Base-by-base conservation (phyloP, 805 yeast genomes). In the Metschnikowia lachancei region DNA sequence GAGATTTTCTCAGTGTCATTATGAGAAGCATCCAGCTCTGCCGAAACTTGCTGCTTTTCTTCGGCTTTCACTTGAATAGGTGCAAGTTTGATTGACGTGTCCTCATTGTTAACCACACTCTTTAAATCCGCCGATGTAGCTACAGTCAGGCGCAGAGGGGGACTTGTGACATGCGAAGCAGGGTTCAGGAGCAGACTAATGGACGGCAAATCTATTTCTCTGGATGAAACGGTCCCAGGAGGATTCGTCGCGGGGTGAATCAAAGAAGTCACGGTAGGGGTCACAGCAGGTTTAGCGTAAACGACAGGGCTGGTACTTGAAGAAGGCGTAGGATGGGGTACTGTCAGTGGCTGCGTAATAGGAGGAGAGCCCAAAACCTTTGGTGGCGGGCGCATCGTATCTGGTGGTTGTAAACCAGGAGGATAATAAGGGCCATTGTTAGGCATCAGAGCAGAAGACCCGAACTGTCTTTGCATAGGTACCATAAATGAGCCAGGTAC, bases 1-100 rank as follows among this genome's bases (percentile, higher is more conserved):
- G 54, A 49, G 8, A 52, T 50, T 39, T 54, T 54, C 19, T 54
- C 57, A 5, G 34, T 34, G 10, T 40, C 54, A 11, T 40, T 37
- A 10, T 41, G 28, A 3, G 36, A 20, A 19, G 17, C 16, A 12
- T 31, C 32, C 8, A 41, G 12, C n/a, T 41, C 43, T 6, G 36
- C 39, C n/a, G 50, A 16, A 11, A 16, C 34, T 3, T 31, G 39
- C 31, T 31, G 33, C 9, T 36, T 38, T n/a, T 16, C 35, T 10
- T 26, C 46, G 18, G 10, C 18, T 9, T 32, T 36, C 28, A 29
- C 19, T 18, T 50, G 37, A 13, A 51, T 45, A 8, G 54, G 54
- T 20, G 54, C 50, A 29, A 51, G 52, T 24, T 40, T 48, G 26
- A 45, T 24, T 13, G 35, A 6, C 11, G 31, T 7, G 8, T 39